Conservation (phyloP, 108 stramenopile genomes). For the Licmophora abbreviata region DNA sequence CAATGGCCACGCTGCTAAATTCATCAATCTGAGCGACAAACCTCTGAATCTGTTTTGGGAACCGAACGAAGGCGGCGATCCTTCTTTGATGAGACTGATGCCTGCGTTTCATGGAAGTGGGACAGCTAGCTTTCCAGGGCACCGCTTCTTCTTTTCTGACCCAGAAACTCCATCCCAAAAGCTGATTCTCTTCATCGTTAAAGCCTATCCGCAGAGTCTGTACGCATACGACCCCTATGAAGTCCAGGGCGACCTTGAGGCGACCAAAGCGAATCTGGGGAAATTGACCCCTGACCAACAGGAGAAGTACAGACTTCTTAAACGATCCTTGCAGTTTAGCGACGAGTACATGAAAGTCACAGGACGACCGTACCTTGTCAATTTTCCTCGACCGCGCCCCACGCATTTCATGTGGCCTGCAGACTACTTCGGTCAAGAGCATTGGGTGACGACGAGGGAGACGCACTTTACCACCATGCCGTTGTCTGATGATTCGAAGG, state of each 20-base stretch:
- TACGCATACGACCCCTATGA: conserved; percentile 61
- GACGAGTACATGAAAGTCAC: conserved; percentile 8
- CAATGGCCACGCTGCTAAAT: conserved; percentile 64
- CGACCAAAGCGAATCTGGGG: conserved; percentile 49
- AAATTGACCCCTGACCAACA: conserved; percentile 33
- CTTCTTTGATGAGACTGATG: conserved; percentile 21
- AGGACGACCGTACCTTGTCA: conserved; percentile 41
- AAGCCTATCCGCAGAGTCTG: conserved; percentile 40
- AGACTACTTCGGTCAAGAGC: conserved; percentile 75
- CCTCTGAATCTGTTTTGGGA: conserved; percentile 46
- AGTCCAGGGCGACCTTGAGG: conserved; percentile 41
- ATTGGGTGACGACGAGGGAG: conserved; percentile 70
- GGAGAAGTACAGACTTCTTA: conserved; percentile 34
- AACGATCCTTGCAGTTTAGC: conserved; percentile 10
- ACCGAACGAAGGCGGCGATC: conserved; percentile 22
- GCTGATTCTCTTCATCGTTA: conserved; percentile 20
- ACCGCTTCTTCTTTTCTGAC: conserved; percentile 48
- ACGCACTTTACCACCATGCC: conserved; percentile 57
- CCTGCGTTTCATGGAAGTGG: conserved; percentile 43
- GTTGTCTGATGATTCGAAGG: too few relatives aligned
- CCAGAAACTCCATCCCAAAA: conserved; percentile 10
- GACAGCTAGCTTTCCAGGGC: conserved; percentile 49
- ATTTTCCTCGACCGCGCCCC: conserved; percentile 33
- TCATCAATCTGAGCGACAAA: conserved; percentile 57
- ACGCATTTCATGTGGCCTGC: conserved; percentile 67